A percentile compares a stretch with the other conserved stretches of the same genome.
Evolutionary conservation across 176 grass and related monocot species (phyloP).

Genomic region (Oryza rufipogon): DNA sequence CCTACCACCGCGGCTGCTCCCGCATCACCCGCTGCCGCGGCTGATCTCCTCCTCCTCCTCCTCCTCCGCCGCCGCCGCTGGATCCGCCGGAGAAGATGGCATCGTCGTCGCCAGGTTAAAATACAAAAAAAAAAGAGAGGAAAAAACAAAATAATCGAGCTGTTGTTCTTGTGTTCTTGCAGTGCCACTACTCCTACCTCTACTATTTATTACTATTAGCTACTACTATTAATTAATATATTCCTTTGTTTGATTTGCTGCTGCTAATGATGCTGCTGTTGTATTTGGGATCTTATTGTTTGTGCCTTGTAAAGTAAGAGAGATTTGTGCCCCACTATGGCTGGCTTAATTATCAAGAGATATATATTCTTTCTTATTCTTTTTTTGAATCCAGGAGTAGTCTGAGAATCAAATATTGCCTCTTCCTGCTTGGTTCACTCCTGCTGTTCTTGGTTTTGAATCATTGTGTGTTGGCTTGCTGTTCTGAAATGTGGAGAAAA

Average conservation of each 20-base stretch:
- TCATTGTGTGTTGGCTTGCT: not conserved
- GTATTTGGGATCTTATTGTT: slow-evolving; percentile 6
- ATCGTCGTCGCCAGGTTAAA: not conserved
- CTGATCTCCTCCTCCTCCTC: not conserved
- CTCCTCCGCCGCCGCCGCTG: not conserved
- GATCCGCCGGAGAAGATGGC: not conserved
- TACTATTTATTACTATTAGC: not conserved
- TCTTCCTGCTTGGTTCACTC: not conserved
- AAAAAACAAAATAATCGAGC: slow-evolving; percentile 18
- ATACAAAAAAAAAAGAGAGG: not conserved
- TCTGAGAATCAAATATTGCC: not conserved
- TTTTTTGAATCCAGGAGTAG: slow-evolving; percentile 23
- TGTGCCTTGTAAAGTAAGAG: slow-evolving; percentile 48
- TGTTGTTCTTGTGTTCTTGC: not conserved
- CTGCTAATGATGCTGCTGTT: not conserved
- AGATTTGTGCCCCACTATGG: slow-evolving; percentile 15
- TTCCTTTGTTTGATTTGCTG: slow-evolving; percentile 28
- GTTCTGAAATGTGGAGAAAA: not conserved
- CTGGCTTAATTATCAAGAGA: slow-evolving; percentile 38
- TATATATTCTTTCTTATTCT: slow-evolving; percentile 40
- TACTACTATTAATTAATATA: not conserved
- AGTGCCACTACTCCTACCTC: not conserved
- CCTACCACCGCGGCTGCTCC: slow-evolving; percentile 80
- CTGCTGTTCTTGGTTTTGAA: not conserved
- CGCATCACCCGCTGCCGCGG: slow-evolving; percentile 79